These are phyloP conservation scores for Fusarium stilboides DNA, from an alignment of 2,329 filamentous ascomycete genomes.

Conservation along the genomic window DNA sequence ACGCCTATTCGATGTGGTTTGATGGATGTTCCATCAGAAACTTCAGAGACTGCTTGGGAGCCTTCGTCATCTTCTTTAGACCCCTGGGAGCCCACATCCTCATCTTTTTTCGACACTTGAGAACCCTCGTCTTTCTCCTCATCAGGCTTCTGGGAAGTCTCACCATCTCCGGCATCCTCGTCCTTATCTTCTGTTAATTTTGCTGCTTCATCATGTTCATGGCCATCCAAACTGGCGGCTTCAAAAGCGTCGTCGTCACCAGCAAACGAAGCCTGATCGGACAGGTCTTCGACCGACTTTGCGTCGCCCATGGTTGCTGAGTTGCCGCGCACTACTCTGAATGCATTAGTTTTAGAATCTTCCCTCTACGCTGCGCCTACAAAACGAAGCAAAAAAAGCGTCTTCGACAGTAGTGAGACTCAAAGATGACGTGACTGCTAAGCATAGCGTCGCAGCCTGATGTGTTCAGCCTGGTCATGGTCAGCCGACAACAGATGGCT, in stretches of 20 bases:
- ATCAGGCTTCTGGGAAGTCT: neutral
- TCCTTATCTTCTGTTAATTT: neutral
- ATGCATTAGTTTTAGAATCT: too few species aligned
- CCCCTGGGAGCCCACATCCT: neutral
- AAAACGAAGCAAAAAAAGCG: neutral
- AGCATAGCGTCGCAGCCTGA: neutral
- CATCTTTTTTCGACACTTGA: neutral
- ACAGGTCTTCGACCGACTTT: neutral
- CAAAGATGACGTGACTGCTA: neutral
- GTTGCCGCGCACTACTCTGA: too few species aligned
- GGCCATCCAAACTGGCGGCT: neutral
- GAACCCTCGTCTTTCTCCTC: neutral
- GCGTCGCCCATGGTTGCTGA: neutral
- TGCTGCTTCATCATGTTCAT: neutral
- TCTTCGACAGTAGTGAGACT: neutral
- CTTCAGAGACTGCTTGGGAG: neutral
- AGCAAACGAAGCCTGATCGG: neutral
- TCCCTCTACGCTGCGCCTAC: neutral
- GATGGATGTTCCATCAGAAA: neutral
- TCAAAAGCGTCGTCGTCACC: neutral
- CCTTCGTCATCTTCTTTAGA: neutral
- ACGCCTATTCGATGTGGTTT: neutral
- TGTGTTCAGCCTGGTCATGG: neutral
- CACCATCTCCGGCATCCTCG: constrained; percentile 3
- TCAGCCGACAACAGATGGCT: neutral